Conservation (phyloP, 2,329 filamentous ascomycete species). For the Monosporascus sp. region DNA sequence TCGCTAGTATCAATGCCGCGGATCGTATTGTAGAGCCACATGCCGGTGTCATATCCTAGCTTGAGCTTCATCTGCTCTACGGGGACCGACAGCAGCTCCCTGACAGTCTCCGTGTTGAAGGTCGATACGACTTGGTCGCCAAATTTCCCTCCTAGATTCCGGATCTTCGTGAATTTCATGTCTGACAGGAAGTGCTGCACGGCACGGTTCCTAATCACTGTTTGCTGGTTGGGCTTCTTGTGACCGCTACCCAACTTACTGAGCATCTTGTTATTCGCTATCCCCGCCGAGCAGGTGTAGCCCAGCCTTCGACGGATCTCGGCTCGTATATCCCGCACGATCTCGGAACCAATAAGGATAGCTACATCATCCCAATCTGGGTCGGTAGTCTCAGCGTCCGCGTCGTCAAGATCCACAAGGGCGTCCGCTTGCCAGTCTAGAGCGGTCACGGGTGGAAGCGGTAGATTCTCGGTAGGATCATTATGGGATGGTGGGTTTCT, state of each 20-base stretch:
- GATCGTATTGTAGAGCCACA: conserved; percentile 80
- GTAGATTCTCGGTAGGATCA: conserved; percentile 65
- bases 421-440: conserved; percentile 81
- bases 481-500: conserved; percentile 63
- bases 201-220: conserved; percentile 84
- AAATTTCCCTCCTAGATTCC: conserved; percentile 91
- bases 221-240: conserved; percentile 93
- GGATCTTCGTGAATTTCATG: conserved; percentile 92
- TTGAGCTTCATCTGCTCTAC: conserved; percentile 72
- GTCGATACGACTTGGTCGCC: conserved; percentile 78
- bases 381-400: conserved; percentile 68
- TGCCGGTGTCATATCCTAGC: conserved; percentile 77
- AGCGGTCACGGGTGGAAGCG: conserved; percentile 61
- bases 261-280: conserved; percentile 90
- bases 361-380: conserved; percentile 96
- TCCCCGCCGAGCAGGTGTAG: conserved; percentile 88
- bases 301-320: conserved; percentile 64
- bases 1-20: conserved; percentile 83
- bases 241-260: conserved; percentile 88
- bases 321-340: conserved; percentile 70
- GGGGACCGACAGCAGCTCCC: conserved; percentile 66
- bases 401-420: conserved; percentile 70
- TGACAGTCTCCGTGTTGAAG: conserved; percentile 76
- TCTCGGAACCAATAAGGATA: conserved; percentile 81
- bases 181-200: conserved; percentile 70